Base-by-base conservation (phyloP, 805 yeast genomes). In the Ogataea siamensis region DNA sequence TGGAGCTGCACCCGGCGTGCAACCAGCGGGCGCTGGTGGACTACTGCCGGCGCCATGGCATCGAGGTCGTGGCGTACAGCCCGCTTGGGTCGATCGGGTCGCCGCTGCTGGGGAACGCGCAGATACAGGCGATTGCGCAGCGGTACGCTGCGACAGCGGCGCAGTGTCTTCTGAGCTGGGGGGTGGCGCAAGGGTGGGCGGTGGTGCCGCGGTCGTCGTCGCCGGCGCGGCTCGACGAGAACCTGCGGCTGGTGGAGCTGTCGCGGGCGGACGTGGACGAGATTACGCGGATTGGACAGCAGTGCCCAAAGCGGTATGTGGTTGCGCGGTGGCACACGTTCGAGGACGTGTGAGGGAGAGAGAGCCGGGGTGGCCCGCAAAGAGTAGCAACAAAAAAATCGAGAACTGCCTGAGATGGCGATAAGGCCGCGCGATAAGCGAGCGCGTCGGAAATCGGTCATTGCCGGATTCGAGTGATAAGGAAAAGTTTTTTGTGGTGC, bases 71-170 rank as follows among this genome's bases (percentile, higher is more conserved):
- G 37, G 73, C 71, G 6, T 70, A 67, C 50, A 56, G 66, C 25
- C 74, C 74, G 12, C 60, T 70, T 43, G 74, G 74, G 2, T 63
- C 71, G 5, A 51, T 53, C 5, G 67, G 64, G 24, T 62, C 72
- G 9, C 72, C 74, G 4, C 37, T 68, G n/a, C 50, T 66, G 30
- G 44, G 53, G 28, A 57, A 66, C 37, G 51, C 52, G 12, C 49
- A 53, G 7, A 44, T 68, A 15, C 34, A 60, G 33, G 60, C 66
- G 34, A 57, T 83, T 32, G 83, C 86, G 9, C 55, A 67, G 39
- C 73, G 73, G 57, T 70, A 80, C 51, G 54, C 57, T 16, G 73
- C 69, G 4, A 58, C 71, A 5, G 64, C 72, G 0, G 77, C 75
- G 66, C 76, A 37, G 84, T 82, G 8, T 4, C 75, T 73, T 2